Conservation (phyloP, 2,329 filamentous ascomycete species). For the Dactylellina drechsleri region DNA sequence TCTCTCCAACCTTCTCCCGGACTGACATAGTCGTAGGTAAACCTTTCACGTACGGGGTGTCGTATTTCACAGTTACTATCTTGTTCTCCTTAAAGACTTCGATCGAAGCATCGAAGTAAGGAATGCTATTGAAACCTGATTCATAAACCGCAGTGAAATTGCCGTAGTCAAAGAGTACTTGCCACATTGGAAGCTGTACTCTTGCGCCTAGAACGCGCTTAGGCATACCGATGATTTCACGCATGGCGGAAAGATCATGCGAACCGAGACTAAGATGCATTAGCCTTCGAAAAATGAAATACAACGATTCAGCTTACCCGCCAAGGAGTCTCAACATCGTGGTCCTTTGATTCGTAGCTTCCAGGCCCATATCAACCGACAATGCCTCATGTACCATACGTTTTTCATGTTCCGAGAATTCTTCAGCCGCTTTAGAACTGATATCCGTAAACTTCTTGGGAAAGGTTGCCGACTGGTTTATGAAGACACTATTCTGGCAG, state of each 20-base stretch:
- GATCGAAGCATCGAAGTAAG: constrained; percentile 67
- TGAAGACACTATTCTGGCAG: constrained; percentile 67
- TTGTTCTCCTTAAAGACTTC: constrained; percentile 68
- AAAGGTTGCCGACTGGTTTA: constrained; percentile 66
- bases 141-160: constrained; percentile 69
- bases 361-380: constrained; percentile 59
- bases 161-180: constrained; percentile 64
- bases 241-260: constrained; percentile 68
- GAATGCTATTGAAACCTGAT: constrained; percentile 67
- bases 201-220: constrained; percentile 64
- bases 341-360: constrained; percentile 57
- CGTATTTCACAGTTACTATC: constrained; percentile 67
- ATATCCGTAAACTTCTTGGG: constrained; percentile 64
- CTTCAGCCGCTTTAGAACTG: constrained; percentile 56
- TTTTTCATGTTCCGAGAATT: constrained; percentile 55
- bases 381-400: constrained; percentile 60
- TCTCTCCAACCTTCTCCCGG: constrained; percentile 63
- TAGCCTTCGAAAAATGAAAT: background rate
- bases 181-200: constrained; percentile 63
- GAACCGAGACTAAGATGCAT: constrained; percentile 62
- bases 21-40: constrained; percentile 66
- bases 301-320: constrained; percentile 57
- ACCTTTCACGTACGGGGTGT: constrained; percentile 70
- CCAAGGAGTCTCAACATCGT: constrained; percentile 58
- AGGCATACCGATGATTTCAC: constrained; percentile 67